These are phyloP conservation scores for Chrysoporthe puriensis DNA, from an alignment of 2,329 filamentous ascomycete genomes.

Conservation along the genomic window DNA sequence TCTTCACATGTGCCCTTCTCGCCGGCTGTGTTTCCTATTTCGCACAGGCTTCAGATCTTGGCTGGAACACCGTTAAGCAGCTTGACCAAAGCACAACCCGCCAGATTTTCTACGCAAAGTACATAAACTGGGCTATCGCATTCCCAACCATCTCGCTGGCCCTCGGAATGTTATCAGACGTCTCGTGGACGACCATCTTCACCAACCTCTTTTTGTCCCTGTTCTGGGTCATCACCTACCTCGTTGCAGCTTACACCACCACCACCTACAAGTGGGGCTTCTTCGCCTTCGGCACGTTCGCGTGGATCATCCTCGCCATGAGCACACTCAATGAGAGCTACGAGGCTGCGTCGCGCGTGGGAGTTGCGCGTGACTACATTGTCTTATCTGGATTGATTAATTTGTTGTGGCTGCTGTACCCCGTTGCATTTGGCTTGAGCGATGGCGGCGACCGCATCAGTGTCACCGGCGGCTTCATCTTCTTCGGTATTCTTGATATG, in stretches of 20 bases:
- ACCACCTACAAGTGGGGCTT: conserved; percentile 56
- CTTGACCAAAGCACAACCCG: conserved; percentile 33
- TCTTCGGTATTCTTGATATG: conserved; percentile 52
- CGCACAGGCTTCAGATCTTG: conserved; percentile 50
- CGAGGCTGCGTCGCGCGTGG: conserved; percentile 42
- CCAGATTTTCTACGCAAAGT: conserved; percentile 53
- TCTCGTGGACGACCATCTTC: conserved; percentile 55
- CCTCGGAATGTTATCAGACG: conserved; percentile 49
- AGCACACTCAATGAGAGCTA: conserved; percentile 44
- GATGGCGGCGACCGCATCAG: conserved; percentile 46
- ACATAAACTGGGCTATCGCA: conserved; percentile 51
- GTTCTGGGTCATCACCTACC: conserved; percentile 51
- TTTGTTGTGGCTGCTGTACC: conserved; percentile 51
- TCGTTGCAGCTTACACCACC: conserved; percentile 47
- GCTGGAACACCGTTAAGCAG: conserved; percentile 43
- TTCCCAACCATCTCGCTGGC: conserved; percentile 47
- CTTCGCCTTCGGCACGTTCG: conserved; percentile 50
- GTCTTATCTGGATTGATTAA: conserved; percentile 47
- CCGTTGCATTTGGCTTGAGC: conserved; percentile 49
- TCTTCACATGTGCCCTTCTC: conserved; percentile 51
- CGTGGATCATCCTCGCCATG: conserved; percentile 47
- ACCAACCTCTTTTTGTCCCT: conserved; percentile 49
- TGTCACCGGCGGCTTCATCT: conserved; percentile 42
- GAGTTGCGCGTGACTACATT: conserved; percentile 45
- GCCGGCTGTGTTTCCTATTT: conserved; percentile 50